Conservation (phyloP, 495 filamentous ascomycete genomes). For the Beverwykella pulmonaria region DNA sequence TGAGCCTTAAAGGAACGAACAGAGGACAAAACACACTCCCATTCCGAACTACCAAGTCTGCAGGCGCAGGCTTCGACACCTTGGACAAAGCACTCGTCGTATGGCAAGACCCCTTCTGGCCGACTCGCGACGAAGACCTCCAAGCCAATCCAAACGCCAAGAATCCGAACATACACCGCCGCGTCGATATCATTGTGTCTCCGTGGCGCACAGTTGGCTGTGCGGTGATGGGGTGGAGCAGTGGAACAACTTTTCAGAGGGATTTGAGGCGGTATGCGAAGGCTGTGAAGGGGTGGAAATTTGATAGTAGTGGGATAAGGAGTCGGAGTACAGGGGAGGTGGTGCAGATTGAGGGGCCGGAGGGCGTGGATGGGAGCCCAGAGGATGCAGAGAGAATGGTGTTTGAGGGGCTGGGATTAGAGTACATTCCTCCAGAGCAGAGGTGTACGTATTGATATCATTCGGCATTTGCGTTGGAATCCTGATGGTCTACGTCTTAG, state of each 20-base stretch:
- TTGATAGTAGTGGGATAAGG: slow-evolving; percentile 86
- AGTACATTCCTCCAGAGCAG: slow-evolving; percentile 71
- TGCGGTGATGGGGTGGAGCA: slow-evolving; percentile 85
- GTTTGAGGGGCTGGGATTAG: slow-evolving; percentile 76
- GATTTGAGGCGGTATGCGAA: slow-evolving; percentile 83
- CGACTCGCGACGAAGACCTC: slow-evolving; percentile 44
- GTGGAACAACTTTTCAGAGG: slow-evolving; percentile 85
- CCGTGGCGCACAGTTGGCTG: slow-evolving; percentile 89
- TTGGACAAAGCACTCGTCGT: slow-evolving; percentile 91
- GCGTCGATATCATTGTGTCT: slow-evolving; percentile 91
- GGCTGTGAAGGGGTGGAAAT: slow-evolving; percentile 72
- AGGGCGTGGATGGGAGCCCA: slow-evolving; percentile 53
- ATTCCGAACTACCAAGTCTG: slow-evolving; percentile 45
- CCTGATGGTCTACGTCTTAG: no score
- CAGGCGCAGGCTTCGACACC: slow-evolving; percentile 71
- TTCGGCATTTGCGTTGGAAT: no score
- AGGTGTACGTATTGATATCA: slow-evolving; percentile 71
- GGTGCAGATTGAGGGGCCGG: slow-evolving; percentile 62
- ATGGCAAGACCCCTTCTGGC: slow-evolving; percentile 80
- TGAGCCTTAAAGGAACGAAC: slow-evolving; percentile 66
- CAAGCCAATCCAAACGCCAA: slow-evolving; percentile 46
- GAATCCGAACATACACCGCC: slow-evolving; percentile 76
- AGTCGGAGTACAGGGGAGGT: slow-evolving; percentile 64
- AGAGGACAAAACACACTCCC: slow-evolving; percentile 71
- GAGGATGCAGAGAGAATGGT: slow-evolving; percentile 76